phyloP scores from a whole-genome alignment of 208 protist species.

The Crithidia sp. region DNA sequence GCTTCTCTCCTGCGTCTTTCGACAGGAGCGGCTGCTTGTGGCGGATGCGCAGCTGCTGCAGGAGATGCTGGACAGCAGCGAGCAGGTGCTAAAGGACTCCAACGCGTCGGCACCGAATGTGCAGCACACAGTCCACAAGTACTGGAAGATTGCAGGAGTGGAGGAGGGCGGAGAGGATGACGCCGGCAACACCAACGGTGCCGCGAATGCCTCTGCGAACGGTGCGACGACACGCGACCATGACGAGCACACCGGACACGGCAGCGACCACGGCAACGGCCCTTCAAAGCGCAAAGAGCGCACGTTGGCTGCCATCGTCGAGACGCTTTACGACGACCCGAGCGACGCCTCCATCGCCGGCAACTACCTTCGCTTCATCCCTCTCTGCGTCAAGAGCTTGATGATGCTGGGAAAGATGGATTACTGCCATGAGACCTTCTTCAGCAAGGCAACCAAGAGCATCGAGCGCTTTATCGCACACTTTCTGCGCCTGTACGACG shows the following conservation, averaged over 20 bases:
- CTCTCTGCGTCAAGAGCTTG: conserved; percentile 75
- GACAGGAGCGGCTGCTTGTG: conserved; percentile 62
- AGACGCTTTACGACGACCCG: conserved; percentile 65
- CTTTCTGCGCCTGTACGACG: conserved; percentile 80
- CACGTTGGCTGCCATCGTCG: conserved; percentile 47
- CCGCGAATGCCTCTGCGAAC: background rate
- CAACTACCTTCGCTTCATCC: conserved; percentile 80
- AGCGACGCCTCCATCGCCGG: conserved; percentile 41
- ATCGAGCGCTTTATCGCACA: conserved; percentile 76
- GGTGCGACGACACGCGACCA: background rate
- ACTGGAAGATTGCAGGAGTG: conserved; percentile 32
- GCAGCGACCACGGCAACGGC: background rate
- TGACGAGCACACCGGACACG: background rate
- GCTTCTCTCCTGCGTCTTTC: conserved; percentile 79
- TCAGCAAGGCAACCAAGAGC: conserved; percentile 55
- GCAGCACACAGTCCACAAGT: conserved; percentile 46
- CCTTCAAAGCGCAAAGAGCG: conserved; percentile 12
- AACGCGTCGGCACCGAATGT: conserved; percentile 36
- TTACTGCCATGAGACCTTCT: conserved; percentile 78
- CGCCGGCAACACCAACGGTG: background rate
- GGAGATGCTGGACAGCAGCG: conserved; percentile 54
- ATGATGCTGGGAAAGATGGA: conserved; percentile 65
- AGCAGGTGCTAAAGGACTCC: conserved; percentile 26
- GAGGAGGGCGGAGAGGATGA: conserved; percentile 7
- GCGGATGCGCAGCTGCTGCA: conserved; percentile 66